Conservation (phyloP, 495 filamentous ascomycete genomes). For the Trichoderma asperelloides region DNA sequence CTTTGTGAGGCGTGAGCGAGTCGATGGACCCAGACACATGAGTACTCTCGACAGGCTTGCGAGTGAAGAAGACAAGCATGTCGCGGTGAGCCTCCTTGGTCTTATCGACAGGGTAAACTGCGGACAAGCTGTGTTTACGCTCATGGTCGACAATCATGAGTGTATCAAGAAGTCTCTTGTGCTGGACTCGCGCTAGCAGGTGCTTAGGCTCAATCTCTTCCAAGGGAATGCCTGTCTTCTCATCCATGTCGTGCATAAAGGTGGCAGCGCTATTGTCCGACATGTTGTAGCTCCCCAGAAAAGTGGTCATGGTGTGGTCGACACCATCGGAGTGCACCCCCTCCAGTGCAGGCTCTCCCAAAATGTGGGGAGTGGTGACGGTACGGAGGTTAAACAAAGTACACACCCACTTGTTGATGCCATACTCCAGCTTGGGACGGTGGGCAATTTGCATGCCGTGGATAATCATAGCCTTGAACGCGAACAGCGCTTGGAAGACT, state of each 20-base stretch:
- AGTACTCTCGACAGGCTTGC: neutral
- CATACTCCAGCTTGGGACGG: constrained; percentile 9
- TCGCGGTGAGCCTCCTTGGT: constrained; percentile 2
- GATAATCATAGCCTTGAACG: constrained; percentile 10
- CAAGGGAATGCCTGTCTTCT: constrained; percentile 8
- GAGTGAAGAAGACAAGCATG: constrained; percentile 10
- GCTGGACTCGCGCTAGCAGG: neutral
- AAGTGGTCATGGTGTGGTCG: constrained; percentile 10
- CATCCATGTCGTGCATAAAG: constrained; percentile 7
- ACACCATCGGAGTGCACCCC: constrained; percentile 9
- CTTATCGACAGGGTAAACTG: neutral
- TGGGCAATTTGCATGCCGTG: constrained; percentile 6
- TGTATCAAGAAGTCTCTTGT: constrained; percentile 7
- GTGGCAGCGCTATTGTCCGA: neutral
- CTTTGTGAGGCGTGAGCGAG: constrained; percentile 3
- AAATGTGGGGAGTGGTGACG: neutral
- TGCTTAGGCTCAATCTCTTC: neutral
- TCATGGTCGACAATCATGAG: constrained; percentile 10
- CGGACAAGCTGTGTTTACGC: neutral
- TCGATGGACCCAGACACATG: constrained; percentile 1
- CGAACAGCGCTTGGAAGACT: constrained; percentile 8
- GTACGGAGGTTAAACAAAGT: constrained; percentile 8
- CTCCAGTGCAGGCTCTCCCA: constrained; percentile 9
- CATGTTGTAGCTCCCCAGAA: constrained; percentile 9
- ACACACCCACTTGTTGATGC: neutral